Percentiles rank a stretch among this genome's conserved stretches.
Evolutionary conservation across 441 rosid genomes (phyloP).

Genomic region (Gossypium davidsonii): DNA sequence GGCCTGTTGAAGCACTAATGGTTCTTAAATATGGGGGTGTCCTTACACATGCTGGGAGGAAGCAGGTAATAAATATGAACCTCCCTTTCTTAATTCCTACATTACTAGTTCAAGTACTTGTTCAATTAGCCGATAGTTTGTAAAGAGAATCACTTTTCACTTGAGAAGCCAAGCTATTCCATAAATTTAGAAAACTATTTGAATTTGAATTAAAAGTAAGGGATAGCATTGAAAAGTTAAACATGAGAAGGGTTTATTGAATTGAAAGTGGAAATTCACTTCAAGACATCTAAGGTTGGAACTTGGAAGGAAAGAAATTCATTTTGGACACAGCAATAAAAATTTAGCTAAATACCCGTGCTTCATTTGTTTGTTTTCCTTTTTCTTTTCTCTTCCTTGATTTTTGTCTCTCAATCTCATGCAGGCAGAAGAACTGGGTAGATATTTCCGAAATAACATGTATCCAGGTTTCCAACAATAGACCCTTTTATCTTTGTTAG

Average conservation of each 20-base stretch:
- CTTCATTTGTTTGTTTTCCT: slow-evolving; percentile 1
- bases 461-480: slow-evolving; percentile 69
- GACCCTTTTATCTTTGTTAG: slow-evolving; percentile 2
- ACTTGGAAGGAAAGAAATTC: neutral
- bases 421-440: slow-evolving; percentile 99
- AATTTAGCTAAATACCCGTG: neutral
- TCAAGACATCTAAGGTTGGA: neutral
- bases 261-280: slow-evolving; percentile 2
- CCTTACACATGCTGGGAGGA: slow-evolving; percentile 99
- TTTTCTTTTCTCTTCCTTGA: neutral
- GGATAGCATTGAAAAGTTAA: neutral
- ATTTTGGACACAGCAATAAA: neutral
- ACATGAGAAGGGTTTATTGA: neutral
- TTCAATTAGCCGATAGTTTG: neutral
- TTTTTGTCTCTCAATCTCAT: slow-evolving; percentile 13
- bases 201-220: neutral
- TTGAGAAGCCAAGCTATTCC: neutral
- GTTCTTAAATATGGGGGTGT: slow-evolving; percentile 99
- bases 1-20: slow-evolving; percentile 96
- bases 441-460: slow-evolving; percentile 94
- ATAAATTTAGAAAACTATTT: neutral
- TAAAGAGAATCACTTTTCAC: neutral
- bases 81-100: neutral
- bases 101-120: neutral
- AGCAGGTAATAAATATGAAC: slow-evolving; percentile 58